A percentile compares a stretch with the other conserved stretches of the same genome.
Conservation (phyloP, 2,329 filamentous ascomycete genomes). For the Ophiostoma novo-ulmi region DNA sequence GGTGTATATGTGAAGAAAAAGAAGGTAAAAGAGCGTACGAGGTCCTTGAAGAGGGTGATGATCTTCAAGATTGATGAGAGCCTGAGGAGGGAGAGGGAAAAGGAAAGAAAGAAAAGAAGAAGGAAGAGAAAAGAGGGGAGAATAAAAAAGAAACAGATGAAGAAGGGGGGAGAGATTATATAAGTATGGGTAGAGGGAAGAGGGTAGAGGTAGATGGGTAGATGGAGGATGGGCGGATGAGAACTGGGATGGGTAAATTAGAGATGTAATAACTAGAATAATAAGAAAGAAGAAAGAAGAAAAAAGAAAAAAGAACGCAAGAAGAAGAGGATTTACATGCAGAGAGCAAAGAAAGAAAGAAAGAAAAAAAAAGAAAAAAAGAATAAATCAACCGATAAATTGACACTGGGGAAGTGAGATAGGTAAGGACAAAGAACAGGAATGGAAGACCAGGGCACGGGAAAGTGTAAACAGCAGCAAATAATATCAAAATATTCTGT, state of each 20-base stretch:
- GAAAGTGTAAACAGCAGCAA: not conserved
- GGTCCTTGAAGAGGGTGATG: slow-evolving; percentile 10
- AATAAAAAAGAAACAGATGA: slow-evolving; percentile 14
- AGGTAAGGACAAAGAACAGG: not conserved
- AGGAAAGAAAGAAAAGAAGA: not conserved
- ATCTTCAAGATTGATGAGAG: slow-evolving; percentile 14
- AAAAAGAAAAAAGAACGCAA: not conserved
- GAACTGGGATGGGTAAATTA: slow-evolving; percentile 5
- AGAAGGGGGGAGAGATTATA: slow-evolving; percentile 2
- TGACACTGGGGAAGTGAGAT: slow-evolving; percentile 1
- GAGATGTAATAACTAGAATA: slow-evolving; percentile 18
- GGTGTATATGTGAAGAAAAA: not conserved
- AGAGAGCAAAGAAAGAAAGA: not conserved
- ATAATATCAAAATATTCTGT: too few relatives aligned
- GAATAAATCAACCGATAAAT: not conserved
- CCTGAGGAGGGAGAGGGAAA: not conserved
- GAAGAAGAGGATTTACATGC: not conserved
- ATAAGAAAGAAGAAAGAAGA: not conserved
- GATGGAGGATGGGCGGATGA: not conserved
- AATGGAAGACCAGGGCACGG: not conserved
- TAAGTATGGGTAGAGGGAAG: slow-evolving; percentile 15
- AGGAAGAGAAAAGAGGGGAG: not conserved
- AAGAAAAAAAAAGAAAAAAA: not conserved
- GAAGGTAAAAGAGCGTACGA: slow-evolving; percentile 13
- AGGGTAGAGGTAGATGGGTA: too few relatives aligned